Evolutionary conservation across 768 basidiomycete species (phyloP).

Genomic region (Suillus subluteus): DNA sequence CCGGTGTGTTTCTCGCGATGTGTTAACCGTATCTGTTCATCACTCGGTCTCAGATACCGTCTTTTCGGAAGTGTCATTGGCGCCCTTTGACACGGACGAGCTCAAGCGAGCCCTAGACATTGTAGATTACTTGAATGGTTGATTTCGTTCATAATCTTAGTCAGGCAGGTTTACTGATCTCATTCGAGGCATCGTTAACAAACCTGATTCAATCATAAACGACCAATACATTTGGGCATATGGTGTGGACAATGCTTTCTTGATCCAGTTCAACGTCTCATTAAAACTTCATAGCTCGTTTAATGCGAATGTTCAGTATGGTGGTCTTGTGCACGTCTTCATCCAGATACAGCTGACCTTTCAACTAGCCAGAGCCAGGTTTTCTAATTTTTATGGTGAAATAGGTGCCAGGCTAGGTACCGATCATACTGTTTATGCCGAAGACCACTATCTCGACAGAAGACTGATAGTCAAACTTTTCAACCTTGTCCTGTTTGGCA

Average conservation of each 20-base stretch:
- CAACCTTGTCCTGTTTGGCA: constrained; percentile 42
- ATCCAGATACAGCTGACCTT: not conserved
- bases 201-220: not conserved
- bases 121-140: constrained; percentile 13
- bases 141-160: not conserved
- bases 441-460: not conserved
- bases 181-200: not conserved
- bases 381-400: constrained; percentile 42
- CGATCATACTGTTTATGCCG: constrained; percentile 28
- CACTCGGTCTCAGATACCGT: not conserved
- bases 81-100: constrained; percentile 13
- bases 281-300: constrained; percentile 7
- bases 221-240: constrained; percentile 3
- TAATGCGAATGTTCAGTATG: constrained; percentile 16
- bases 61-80: constrained; percentile 12
- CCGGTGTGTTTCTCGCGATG: not conserved
- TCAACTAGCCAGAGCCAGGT: constrained; percentile 27
- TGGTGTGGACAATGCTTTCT: not conserved
- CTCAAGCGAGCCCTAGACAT: constrained; percentile 10
- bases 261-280: not conserved
- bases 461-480: constrained; percentile 6
- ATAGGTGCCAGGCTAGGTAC: constrained; percentile 38
- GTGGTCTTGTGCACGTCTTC: not conserved
- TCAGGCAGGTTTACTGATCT: not conserved
- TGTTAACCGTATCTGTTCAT: not conserved